Evolutionary conservation across 2,329 filamentous ascomycete genomes (phyloP).

Genomic region (Colletotrichum aenigma): DNA sequence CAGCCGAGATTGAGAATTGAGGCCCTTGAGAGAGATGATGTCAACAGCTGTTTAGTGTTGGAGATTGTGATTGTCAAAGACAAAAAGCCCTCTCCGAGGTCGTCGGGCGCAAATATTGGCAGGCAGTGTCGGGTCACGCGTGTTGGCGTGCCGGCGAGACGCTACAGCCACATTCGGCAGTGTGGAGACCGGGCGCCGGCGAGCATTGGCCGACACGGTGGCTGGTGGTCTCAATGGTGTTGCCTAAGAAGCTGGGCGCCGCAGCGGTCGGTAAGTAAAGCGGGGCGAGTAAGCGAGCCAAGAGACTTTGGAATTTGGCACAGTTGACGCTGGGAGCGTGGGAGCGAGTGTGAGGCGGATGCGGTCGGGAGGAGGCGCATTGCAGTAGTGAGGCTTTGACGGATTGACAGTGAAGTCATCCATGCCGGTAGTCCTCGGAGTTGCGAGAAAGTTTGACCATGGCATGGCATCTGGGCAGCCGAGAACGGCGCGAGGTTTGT

Average conservation of each 20-base stretch:
- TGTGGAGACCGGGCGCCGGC: background rate
- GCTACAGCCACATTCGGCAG: slow-evolving; percentile 3
- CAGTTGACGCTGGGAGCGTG: background rate
- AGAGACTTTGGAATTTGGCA: background rate
- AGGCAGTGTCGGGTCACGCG: slow-evolving; percentile 16
- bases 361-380: slow-evolving; percentile 1
- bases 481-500: background rate
- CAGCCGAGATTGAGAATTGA: background rate
- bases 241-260: slow-evolving; percentile 10
- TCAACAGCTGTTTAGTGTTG: background rate
- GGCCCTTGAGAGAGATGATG: background rate
- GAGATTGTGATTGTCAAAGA: background rate
- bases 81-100: background rate
- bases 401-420: background rate
- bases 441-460: background rate
- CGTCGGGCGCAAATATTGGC: slow-evolving; percentile 8
- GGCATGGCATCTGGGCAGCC: background rate
- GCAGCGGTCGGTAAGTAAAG: background rate
- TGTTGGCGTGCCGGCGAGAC: slow-evolving; percentile 2
- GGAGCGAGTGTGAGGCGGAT: background rate
- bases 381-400: background rate
- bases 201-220: slow-evolving; percentile 14
- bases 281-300: background rate
- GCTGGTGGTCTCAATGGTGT: background rate
- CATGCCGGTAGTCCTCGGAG: background rate